These are phyloP conservation scores for Lipomyces orientalis DNA, from an alignment of 805 yeast species.

Conservation along the genomic window DNA sequence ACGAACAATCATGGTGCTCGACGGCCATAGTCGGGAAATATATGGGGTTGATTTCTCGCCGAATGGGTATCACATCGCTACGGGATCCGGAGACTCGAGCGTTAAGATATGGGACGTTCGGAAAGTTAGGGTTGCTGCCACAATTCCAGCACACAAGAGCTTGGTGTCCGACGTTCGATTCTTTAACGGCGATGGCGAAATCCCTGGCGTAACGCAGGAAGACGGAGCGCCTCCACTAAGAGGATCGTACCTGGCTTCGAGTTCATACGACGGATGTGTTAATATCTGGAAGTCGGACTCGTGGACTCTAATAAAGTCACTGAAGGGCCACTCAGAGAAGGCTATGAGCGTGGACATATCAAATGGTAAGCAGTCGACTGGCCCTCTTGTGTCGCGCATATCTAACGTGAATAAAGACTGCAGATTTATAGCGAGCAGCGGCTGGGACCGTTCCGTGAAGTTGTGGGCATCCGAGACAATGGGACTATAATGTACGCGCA, in stretches of 20 bases:
- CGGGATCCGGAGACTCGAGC: conserved; percentile 83
- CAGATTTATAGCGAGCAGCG: conserved; percentile 60
- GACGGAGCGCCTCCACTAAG: conserved; percentile 43
- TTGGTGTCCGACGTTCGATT: conserved; percentile 71
- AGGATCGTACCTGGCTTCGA: conserved; percentile 61
- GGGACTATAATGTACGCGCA: conserved; percentile 4
- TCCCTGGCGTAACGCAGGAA: conserved; percentile 33
- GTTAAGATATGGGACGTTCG: conserved; percentile 89
- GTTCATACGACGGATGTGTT: conserved; percentile 74
- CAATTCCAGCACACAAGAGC: conserved; percentile 77
- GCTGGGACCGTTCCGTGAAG: conserved; percentile 85
- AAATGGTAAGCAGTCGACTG: conserved; percentile 8
- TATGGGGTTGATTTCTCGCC: conserved; percentile 75
- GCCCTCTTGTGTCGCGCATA: not conserved
- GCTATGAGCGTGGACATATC: conserved; percentile 72
- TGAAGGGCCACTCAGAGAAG: conserved; percentile 68
- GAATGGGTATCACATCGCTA: conserved; percentile 75
- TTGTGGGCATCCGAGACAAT: conserved; percentile 53
- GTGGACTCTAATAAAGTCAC: conserved; percentile 63
- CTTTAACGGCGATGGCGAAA: conserved; percentile 44
- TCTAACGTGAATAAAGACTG: conserved; percentile 42
- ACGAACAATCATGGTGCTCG: conserved; percentile 58
- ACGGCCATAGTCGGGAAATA: conserved; percentile 75
- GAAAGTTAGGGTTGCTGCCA: conserved; percentile 48
- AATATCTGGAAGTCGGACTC: conserved; percentile 70